Evolutionary conservation across 2,329 filamentous ascomycete species (phyloP).

Genomic region (Arthrinium phaeospermum): DNA sequence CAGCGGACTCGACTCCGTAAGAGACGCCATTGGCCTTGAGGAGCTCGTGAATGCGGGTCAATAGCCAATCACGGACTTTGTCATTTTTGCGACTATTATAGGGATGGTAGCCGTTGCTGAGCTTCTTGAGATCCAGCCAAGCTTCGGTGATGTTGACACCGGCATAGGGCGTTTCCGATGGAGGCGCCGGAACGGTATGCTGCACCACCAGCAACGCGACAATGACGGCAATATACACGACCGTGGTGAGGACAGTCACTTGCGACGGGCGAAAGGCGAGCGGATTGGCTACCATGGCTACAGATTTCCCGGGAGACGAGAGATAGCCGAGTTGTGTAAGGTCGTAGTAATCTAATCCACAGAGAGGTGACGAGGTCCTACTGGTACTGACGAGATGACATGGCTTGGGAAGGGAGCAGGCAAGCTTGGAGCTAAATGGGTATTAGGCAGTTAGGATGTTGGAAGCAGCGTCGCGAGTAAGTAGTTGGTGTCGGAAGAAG

Average conservation of each 20-base stretch:
- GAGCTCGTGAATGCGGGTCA: constrained; percentile 74
- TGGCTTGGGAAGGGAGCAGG: neutral
- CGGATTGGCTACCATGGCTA: constrained; percentile 20
- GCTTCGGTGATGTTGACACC: constrained; percentile 85
- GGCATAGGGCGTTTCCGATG: constrained; percentile 46
- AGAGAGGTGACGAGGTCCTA: neutral
- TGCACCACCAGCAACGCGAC: constrained; percentile 17
- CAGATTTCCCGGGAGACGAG: neutral
- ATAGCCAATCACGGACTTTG: constrained; percentile 75
- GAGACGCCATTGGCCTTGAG: constrained; percentile 60
- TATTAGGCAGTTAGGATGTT: neutral
- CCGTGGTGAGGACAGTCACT: constrained; percentile 16
- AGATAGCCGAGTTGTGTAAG: neutral
- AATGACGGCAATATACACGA: constrained; percentile 16
- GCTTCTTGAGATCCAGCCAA: constrained; percentile 79
- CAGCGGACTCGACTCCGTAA: constrained; percentile 6
- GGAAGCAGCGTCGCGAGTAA: neutral
- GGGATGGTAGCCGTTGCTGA: constrained; percentile 81
- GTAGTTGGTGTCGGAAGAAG: neutral
- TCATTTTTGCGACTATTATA: constrained; percentile 90
- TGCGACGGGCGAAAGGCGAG: constrained; percentile 19
- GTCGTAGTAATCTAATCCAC: neutral
- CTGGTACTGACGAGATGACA: neutral
- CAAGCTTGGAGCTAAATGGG: neutral
- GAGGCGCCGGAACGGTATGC: constrained; percentile 6